A percentile compares a stretch with the other conserved stretches of the same genome.
phyloP scores from a whole-genome alignment of 768 basidiomycete species.

The Lentinula lateritia region DNA sequence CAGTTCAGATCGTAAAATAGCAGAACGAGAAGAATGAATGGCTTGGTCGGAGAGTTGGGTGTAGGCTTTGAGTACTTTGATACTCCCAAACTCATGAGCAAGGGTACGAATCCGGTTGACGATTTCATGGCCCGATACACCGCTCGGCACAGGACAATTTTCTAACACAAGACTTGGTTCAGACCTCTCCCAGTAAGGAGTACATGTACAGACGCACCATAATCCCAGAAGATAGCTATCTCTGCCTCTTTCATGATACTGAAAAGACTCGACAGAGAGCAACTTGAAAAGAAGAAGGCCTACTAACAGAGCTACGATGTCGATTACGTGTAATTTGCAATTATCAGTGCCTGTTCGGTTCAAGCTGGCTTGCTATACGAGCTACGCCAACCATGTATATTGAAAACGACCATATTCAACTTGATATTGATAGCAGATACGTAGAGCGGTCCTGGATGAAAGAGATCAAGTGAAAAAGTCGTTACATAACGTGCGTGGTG shows the following conservation, averaged over 20 bases:
- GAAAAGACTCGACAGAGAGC: background rate
- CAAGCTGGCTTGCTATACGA: too few species aligned
- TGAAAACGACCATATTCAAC: too few species aligned
- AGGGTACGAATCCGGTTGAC: constrained; percentile 22
- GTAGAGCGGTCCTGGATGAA: too few species aligned
- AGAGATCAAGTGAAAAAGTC: too few species aligned
- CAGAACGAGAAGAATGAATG: background rate
- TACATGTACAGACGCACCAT: constrained; percentile 20
- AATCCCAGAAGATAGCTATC: constrained; percentile 39
- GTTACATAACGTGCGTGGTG: too few species aligned
- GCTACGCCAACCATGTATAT: too few species aligned
- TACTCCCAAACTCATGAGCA: constrained; percentile 21
- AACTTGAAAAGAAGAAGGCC: background rate
- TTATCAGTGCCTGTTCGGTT: too few species aligned
- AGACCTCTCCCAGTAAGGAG: background rate
- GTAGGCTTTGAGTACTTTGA: constrained; percentile 27
- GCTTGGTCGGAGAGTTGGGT: constrained; percentile 19
- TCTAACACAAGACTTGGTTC: constrained; percentile 14
- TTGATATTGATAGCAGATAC: too few species aligned
- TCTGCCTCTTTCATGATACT: background rate
- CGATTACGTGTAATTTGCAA: background rate
- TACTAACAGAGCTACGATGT: background rate
- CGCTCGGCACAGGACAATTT: constrained; percentile 23
- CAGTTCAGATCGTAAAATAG: background rate
- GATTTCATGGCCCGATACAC: constrained; percentile 20